Percentiles rank a stretch among this genome's conserved stretches.
Evolutionary conservation across 257 asterid genomes (phyloP).

Genomic region (Solanum peruvianum): DNA sequence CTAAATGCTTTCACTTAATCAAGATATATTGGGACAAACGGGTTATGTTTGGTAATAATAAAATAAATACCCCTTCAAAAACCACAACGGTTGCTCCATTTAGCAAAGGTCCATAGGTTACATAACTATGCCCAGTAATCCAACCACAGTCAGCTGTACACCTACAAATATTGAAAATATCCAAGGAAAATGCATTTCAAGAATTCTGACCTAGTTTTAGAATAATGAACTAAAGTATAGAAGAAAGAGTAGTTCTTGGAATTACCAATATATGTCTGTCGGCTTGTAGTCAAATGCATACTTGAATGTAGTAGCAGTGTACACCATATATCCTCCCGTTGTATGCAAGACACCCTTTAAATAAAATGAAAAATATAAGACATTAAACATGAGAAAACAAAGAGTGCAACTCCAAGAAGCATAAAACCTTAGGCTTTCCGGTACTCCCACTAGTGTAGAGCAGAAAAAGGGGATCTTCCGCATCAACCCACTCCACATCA

Average conservation of each 20-base stretch:
- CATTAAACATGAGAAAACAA: conserved; percentile 5
- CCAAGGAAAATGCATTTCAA: conserved; percentile 3
- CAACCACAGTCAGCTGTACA: conserved; percentile 99
- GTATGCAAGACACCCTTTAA: conserved; percentile 92
- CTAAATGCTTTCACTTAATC: neutral
- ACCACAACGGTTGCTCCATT: conserved; percentile 80
- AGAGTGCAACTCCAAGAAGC: conserved; percentile 5
- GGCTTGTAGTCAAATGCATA: conserved; percentile 94
- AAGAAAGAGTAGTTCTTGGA: neutral
- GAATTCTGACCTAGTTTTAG: neutral
- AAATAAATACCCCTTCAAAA: conserved; percentile 85
- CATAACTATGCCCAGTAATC: conserved; percentile 99
- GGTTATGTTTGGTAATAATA: neutral
- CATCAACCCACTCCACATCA: conserved; percentile 94
- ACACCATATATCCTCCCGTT: conserved; percentile 99
- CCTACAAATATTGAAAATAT: conserved; percentile 33
- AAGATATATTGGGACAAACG: neutral
- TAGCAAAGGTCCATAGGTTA: conserved; percentile 93
- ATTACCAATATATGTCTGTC: conserved; percentile 85
- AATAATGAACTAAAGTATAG: neutral
- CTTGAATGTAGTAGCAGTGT: conserved; percentile 90
- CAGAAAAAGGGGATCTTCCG: conserved; percentile 96
- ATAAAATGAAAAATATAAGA: conserved; percentile 20
- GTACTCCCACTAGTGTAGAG: conserved; percentile 99
- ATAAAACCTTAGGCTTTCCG: conserved; percentile 90